Conservation (phyloP, 345 rosid species). For the Excoecaria cochinchinensis region DNA sequence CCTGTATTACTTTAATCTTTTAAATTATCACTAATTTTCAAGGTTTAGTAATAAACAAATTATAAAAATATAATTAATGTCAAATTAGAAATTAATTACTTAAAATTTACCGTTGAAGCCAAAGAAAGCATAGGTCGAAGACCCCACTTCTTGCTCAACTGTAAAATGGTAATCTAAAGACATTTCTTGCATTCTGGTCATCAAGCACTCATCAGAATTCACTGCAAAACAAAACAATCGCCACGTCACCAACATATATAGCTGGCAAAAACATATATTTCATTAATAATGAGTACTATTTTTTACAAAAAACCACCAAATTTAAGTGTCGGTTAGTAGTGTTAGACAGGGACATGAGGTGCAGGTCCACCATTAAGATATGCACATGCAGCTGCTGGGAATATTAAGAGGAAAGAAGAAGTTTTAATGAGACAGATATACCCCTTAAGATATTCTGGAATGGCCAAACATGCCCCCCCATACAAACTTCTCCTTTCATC, state of each 20-base stretch:
- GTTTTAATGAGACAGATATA: slow-evolving; percentile 16
- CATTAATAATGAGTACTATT: neutral
- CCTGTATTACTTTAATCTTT: slow-evolving; percentile 37
- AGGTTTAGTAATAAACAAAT: neutral
- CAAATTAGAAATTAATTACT: neutral
- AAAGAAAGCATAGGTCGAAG: slow-evolving; percentile 87
- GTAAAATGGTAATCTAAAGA: slow-evolving; percentile 91
- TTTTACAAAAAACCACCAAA: too few relatives aligned
- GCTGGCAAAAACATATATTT: slow-evolving; percentile 23
- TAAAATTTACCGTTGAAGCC: slow-evolving; percentile 74
- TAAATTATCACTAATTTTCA: neutral
- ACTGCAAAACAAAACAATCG: slow-evolving; percentile 40
- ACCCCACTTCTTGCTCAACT: slow-evolving; percentile 97
- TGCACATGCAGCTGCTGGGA: slow-evolving; percentile 50
- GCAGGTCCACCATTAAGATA: slow-evolving; percentile 37
- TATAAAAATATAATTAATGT: too few relatives aligned
- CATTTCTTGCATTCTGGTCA: slow-evolving; percentile 99
- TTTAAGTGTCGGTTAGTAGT: slow-evolving; percentile 26
- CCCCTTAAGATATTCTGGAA: slow-evolving; percentile 29
- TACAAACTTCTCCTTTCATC: too few relatives aligned
- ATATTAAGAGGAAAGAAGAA: neutral
- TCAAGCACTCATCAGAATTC: slow-evolving; percentile 87
- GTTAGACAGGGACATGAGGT: slow-evolving; percentile 26
- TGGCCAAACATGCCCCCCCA: slow-evolving; percentile 29
- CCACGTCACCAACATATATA: slow-evolving; percentile 22